Evolutionary conservation across 75 land plant genomes (phyloP).

Genomic region (Selaginella moellendorffii): DNA sequence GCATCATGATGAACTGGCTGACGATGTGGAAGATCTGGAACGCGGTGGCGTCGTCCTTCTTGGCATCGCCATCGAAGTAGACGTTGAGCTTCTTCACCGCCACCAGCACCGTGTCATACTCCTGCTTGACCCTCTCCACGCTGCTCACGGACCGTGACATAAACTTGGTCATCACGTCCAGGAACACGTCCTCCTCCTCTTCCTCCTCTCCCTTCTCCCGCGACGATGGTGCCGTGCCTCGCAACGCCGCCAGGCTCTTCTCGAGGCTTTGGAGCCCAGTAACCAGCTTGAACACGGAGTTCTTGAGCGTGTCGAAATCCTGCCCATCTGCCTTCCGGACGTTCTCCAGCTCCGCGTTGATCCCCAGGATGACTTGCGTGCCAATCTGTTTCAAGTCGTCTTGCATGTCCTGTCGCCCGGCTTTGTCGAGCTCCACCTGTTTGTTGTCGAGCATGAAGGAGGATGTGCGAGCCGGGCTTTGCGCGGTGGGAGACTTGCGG

Average conservation of each 20-base stretch:
- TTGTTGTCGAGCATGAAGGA: not conserved
- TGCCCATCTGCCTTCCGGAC: conserved; percentile 57
- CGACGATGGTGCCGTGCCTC: too few species aligned
- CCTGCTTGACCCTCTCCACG: conserved; percentile 24
- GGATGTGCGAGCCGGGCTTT: conserved; percentile 5
- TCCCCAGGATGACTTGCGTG: conserved; percentile 40
- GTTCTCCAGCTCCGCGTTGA: conserved; percentile 39
- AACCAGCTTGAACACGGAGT: conserved; percentile 36
- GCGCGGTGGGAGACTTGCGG: conserved; percentile 7
- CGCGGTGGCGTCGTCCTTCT: conserved; percentile 42
- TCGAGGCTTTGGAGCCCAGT: conserved; percentile 23
- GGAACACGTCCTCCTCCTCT: conserved; percentile 25
- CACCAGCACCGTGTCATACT: conserved; percentile 38
- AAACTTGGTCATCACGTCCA: conserved; percentile 35
- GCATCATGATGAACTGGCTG: conserved; percentile 47
- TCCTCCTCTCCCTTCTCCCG: too few species aligned
- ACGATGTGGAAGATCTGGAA: conserved; percentile 52
- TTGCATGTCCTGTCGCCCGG: conserved; percentile 10
- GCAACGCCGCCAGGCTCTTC: conserved; percentile 17
- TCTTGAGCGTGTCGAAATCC: conserved; percentile 43
- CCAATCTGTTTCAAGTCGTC: conserved; percentile 38
- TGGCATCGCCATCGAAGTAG: conserved; percentile 57
- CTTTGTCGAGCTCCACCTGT: conserved; percentile 1
- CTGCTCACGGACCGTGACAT: conserved; percentile 41
- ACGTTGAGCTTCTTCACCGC: conserved; percentile 48